Conservation (phyloP, 768 basidiomycete species). For the Tubosaeta brunneosetosa region DNA sequence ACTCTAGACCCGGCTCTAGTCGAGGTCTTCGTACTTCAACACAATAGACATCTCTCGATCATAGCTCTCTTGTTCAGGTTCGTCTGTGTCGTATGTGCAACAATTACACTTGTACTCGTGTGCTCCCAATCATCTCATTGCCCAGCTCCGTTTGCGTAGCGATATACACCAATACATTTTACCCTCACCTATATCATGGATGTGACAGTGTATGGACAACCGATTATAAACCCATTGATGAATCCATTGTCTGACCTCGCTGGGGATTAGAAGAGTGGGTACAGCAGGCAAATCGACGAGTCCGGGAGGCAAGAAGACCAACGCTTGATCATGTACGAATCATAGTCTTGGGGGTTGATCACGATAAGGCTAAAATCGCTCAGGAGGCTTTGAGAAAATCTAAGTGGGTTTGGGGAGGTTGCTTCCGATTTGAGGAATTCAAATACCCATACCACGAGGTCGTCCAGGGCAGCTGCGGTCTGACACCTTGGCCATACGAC, state of each 20-base stretch:
- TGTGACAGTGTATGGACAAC: constrained; percentile 18
- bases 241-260: background rate
- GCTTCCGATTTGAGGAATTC: background rate
- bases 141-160: constrained; percentile 15
- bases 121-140: constrained; percentile 10
- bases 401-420: background rate
- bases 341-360: background rate
- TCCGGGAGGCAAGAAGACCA: background rate
- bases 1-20: constrained; percentile 29
- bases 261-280: background rate
- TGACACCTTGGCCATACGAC: background rate
- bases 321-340: background rate
- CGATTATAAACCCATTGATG: constrained; percentile 7
- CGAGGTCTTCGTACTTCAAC: constrained; percentile 24
- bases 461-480: background rate
- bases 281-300: background rate
- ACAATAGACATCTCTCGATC: constrained; percentile 18
- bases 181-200: constrained; percentile 12
- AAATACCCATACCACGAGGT: background rate
- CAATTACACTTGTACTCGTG: constrained; percentile 20
- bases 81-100: constrained; percentile 15
- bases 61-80: background rate
- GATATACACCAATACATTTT: constrained; percentile 20
- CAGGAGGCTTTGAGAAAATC: background rate
- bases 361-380: background rate